These are phyloP conservation scores for Hemisphaericaspora lyxosophila DNA, from an alignment of 1,139 yeast genomes.

Conservation along the genomic window DNA sequence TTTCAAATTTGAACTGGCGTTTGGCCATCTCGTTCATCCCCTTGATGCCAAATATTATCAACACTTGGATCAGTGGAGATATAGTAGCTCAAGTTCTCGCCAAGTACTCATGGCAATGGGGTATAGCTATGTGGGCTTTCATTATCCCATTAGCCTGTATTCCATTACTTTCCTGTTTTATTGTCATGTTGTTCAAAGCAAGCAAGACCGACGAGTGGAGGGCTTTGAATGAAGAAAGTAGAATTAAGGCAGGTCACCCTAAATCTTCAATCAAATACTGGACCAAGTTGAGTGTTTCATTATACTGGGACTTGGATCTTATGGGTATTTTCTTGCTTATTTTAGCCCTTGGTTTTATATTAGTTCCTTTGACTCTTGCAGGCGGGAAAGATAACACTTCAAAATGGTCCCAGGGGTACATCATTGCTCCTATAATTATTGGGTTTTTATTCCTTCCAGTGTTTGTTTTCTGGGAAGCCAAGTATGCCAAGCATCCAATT, in stretches of 20 bases:
- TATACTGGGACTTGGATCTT: slow-evolving; percentile 54
- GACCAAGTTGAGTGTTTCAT: slow-evolving; percentile 20
- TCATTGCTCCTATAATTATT: slow-evolving; percentile 64
- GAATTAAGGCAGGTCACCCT: slow-evolving; percentile 21
- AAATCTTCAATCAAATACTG: slow-evolving; percentile 13
- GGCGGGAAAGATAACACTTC: slow-evolving; percentile 54
- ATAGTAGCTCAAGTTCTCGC: slow-evolving; percentile 29
- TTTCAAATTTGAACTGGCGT: slow-evolving; percentile 69
- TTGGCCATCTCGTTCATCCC: slow-evolving; percentile 60
- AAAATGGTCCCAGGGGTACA: slow-evolving; percentile 51
- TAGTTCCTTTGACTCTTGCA: slow-evolving; percentile 54
- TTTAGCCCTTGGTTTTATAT: slow-evolving; percentile 55
- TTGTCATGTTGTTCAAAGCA: slow-evolving; percentile 60
- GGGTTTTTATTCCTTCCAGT: slow-evolving; percentile 59
- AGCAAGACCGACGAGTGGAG: slow-evolving; percentile 47
- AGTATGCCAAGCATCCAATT: slow-evolving; percentile 54
- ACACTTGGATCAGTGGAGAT: slow-evolving; percentile 75
- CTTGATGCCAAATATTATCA: slow-evolving; percentile 69
- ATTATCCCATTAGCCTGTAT: slow-evolving; percentile 64
- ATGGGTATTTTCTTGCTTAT: slow-evolving; percentile 52
- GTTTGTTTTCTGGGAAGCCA: slow-evolving; percentile 55
- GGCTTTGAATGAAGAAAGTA: slow-evolving; percentile 21
- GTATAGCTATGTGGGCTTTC: slow-evolving; percentile 79
- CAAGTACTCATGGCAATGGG: slow-evolving; percentile 59
- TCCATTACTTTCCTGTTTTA: slow-evolving; percentile 54